Base-by-base conservation (phyloP, 345 rosid species). In the Reutealis trisperma region DNA sequence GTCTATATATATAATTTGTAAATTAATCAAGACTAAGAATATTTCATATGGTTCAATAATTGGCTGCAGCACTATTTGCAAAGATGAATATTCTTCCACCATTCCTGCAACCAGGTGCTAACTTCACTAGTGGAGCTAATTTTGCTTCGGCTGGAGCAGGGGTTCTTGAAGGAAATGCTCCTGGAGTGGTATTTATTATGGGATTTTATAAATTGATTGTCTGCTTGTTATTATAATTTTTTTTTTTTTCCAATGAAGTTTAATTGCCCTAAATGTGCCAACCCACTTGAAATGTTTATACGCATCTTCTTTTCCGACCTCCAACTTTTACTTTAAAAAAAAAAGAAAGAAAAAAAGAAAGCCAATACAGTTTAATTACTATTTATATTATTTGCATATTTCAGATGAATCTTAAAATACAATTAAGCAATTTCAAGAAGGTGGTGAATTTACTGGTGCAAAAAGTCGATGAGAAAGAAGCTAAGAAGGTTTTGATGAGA, bases 131-230 rank as follows among this genome's bases (percentile, higher is more conserved):
- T 65, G 81, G 77, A 34, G 72, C 34, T 21, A 78, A 72, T 60
- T 78, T 78, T 78, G 81, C 81, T 65, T 78, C 81, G 5, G 81
- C 72, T 55, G 81, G 77, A 25, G 72, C 37, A 21, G 61, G 72
- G 21, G 77, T 72, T 72, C 81, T 72, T 44, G 72, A 19, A 42
- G 25, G 2, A 1, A 34, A 9, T 30, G 1, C 2, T 42, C 7
- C 55, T 42, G 41, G 68, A 37, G 42, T 44, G 63, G 81, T 78
- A 64, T 14, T 42, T 47, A 7, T 47, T 6, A 24, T 27, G 24
- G 16, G 11, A 6, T 6, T 24, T 15, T 24, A 2, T 16, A 12
- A 12, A 3, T 11, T 25, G 27, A 24, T 27, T 30, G 0, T 42
- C 45, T 42, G 45, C 8, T 42, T 42, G 3, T 42, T 7, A 42